Conservation (phyloP, 2,329 filamentous ascomycete genomes). For the Furcasterigmium furcatum region DNA sequence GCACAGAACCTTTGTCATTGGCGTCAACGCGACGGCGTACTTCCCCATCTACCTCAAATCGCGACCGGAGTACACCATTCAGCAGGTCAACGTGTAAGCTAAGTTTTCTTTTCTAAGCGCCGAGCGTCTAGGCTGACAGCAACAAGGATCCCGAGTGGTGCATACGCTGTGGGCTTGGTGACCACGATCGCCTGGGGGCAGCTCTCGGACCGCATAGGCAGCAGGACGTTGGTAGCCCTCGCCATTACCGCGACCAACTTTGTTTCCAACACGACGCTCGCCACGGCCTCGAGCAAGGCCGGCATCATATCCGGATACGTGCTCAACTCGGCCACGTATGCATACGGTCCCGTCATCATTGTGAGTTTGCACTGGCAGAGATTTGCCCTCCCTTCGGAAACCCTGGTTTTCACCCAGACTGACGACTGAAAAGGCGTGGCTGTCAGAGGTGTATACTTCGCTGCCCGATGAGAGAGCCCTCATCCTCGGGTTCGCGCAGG, state of each 20-base stretch:
- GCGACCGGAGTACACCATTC: not conserved
- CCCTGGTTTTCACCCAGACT: not conserved
- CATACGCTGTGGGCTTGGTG: not conserved
- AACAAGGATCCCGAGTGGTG: not conserved
- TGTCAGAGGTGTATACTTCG: not conserved
- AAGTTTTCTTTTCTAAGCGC: not conserved
- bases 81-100: not conserved
- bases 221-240: not conserved
- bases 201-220: not conserved
- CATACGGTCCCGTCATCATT: not conserved
- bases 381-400: too few species aligned
- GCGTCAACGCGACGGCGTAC: not conserved
- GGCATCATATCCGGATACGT: not conserved
- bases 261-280: not conserved
- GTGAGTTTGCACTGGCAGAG: not conserved
- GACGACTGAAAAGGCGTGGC: not conserved
- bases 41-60: not conserved
- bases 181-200: not conserved
- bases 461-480: not conserved
- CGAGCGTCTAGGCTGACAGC: not conserved
- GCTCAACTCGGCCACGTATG: conserved; percentile 1
- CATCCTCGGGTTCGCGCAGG: not conserved
- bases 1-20: not conserved
- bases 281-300: not conserved
- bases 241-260: not conserved